Base-by-base conservation (phyloP, 352 stramenopile genomes). In the Blastocystis sp. region DNA sequence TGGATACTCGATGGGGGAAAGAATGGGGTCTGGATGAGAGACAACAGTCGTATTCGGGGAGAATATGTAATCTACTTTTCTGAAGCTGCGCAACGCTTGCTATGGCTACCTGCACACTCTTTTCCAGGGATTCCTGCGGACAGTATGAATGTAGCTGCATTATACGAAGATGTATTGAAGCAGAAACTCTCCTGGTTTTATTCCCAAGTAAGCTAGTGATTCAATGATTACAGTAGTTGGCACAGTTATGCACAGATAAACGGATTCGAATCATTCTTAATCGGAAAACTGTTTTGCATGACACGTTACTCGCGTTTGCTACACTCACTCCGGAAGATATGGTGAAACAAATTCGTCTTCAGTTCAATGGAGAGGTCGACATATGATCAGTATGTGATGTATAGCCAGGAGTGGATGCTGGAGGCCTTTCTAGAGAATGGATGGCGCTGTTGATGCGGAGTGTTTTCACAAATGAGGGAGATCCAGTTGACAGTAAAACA, bases 221-320 rank as follows among this genome's bases (percentile, higher is more conserved):
- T 7, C 6, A 39, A 45, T 39, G 30, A 30, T 45, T 26, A 68
- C 30, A 11, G 24, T 73, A 73, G 56, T n/a, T 85, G 11, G 73
- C 73, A 39, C 73, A 85, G 47, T 13, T 85, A 30, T 68, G 43
- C 3, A 68, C 73, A 65, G 73, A 85, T 24, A 85, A 85, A 43
- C 73, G 73, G 20, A 85, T 85, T 68, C 73, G 73, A 18, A 85
- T 85, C 26, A 85, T 85, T 47, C 53, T 85, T 30, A 85, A 85
- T 43, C 18, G 73, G 11, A 26, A 39, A 7, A 85, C 73, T 34
- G 73, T 85, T 9, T 37, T 85, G n/a, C 73, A 85, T 50, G 73
- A 85, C 50, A 85, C 73, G 20, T 55, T 85, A n/a, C 73, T 85
- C 2, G 73, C 73, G n/a, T 85, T 85, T 43, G 73, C 73, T 16